phyloP scores from a whole-genome alignment of 2,329 filamentous ascomycete species.

The Reticulascus tulasneorum region DNA sequence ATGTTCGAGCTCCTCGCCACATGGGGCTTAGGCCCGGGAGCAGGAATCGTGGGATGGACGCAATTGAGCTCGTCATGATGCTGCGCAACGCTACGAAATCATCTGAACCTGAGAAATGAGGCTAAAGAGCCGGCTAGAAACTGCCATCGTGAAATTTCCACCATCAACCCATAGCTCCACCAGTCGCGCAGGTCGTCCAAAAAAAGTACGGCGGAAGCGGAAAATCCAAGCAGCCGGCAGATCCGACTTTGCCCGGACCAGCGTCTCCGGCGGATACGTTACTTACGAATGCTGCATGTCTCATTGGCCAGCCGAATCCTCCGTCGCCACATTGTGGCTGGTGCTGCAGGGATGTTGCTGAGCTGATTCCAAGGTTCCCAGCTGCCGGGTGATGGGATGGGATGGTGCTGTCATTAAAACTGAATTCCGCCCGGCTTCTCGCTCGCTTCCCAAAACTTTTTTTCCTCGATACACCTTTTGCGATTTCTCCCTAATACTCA shows the following conservation, averaged over 20 bases:
- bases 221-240: constrained; percentile 9
- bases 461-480: constrained; percentile 19
- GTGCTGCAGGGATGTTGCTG: constrained; percentile 13
- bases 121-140: constrained; percentile 1
- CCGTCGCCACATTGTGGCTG: constrained; percentile 29
- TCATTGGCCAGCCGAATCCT: constrained; percentile 40
- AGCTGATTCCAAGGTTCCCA: constrained; percentile 23
- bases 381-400: constrained; percentile 31
- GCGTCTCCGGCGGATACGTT: constrained; percentile 5
- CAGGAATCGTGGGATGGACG: constrained; percentile 60
- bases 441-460: constrained; percentile 17
- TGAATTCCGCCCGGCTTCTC: constrained; percentile 25
- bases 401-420: constrained; percentile 38
- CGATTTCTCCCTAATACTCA: constrained; percentile 9
- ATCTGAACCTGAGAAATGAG: neutral
- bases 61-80: constrained; percentile 37
- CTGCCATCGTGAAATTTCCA: too few relatives aligned
- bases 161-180: too few relatives aligned
- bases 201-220: constrained; percentile 11
- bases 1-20: constrained; percentile 40
- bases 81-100: constrained; percentile 4
- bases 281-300: constrained; percentile 11
- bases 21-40: constrained; percentile 57
- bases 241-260: constrained; percentile 15
- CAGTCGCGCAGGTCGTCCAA: too few relatives aligned